Conservation (phyloP, 106 monocot species). For the Dendrobium officinale region DNA sequence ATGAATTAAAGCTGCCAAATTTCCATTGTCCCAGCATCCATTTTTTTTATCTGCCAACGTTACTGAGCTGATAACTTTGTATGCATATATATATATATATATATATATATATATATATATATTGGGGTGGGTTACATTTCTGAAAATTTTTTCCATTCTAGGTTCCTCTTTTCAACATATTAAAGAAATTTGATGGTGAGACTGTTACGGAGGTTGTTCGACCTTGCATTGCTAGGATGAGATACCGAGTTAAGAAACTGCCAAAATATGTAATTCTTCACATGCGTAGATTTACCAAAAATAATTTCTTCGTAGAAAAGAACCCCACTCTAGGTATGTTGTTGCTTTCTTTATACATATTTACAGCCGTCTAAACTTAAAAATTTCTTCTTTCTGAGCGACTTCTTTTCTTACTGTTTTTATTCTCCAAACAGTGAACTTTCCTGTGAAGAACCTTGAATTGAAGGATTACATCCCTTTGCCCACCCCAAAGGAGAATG, state of each 20-base stretch:
- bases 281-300: conserved; percentile 97
- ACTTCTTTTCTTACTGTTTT: background rate
- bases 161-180: conserved; percentile 97
- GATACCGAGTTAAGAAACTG: conserved; percentile 81
- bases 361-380: background rate
- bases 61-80: background rate
- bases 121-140: background rate
- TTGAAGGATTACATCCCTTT: conserved; percentile 96
- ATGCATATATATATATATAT: no score
- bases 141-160: conserved; percentile 11
- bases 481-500: conserved; percentile 48
- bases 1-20: background rate
- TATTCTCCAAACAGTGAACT: conserved; percentile 56
- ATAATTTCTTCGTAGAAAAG: conserved; percentile 94
- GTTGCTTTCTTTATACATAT: background rate
- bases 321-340: conserved; percentile 89
- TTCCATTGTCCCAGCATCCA: background rate
- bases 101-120: no score
- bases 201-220: conserved; percentile 97
- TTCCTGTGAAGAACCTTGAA: conserved; percentile 99
- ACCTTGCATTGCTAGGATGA: conserved; percentile 89
- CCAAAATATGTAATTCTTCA: conserved; percentile 94
- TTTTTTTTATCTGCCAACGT: background rate
- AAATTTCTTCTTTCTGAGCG: background rate
- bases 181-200: conserved; percentile 98